Conservation (phyloP, 768 basidiomycete genomes). For the Boletus rubescentipes region DNA sequence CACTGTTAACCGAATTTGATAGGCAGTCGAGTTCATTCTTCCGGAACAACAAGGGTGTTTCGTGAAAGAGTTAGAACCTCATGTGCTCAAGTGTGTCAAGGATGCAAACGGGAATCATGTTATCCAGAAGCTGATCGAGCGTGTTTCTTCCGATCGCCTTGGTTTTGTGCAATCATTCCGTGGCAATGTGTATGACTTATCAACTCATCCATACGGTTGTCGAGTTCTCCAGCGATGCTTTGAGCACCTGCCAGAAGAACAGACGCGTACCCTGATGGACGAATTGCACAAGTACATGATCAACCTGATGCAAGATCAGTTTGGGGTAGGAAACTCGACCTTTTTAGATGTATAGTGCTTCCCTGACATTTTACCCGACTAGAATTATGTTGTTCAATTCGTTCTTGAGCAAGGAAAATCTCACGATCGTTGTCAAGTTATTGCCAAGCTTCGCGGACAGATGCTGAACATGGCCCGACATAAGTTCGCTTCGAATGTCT, state of each 20-base stretch:
- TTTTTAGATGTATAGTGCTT: not conserved
- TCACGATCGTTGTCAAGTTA: constrained; percentile 65
- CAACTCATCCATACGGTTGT: constrained; percentile 91
- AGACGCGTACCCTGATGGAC: constrained; percentile 71
- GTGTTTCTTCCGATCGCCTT: constrained; percentile 73
- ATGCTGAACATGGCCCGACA: constrained; percentile 79
- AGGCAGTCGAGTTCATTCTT: constrained; percentile 83
- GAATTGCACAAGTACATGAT: constrained; percentile 74
- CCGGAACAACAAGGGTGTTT: constrained; percentile 77
- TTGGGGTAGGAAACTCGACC: constrained; percentile 60
- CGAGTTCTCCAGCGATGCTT: constrained; percentile 93
- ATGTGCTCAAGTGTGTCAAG: constrained; percentile 83
- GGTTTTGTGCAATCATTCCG: constrained; percentile 73
- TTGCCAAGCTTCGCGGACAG: constrained; percentile 71
- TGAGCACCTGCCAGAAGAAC: constrained; percentile 72
- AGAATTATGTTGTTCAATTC: constrained; percentile 97
- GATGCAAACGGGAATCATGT: constrained; percentile 96
- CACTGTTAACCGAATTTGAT: constrained; percentile 10
- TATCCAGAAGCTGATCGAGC: constrained; percentile 86
- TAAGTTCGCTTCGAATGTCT: constrained; percentile 95
- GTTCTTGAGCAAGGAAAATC: constrained; percentile 78
- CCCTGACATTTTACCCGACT: constrained; percentile 10
- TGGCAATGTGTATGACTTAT: constrained; percentile 75
- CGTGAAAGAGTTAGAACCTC: constrained; percentile 74
- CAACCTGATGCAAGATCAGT: constrained; percentile 85